Base-by-base conservation (phyloP, 2,329 filamentous ascomycete species). In the Alternaria triticimaculans region DNA sequence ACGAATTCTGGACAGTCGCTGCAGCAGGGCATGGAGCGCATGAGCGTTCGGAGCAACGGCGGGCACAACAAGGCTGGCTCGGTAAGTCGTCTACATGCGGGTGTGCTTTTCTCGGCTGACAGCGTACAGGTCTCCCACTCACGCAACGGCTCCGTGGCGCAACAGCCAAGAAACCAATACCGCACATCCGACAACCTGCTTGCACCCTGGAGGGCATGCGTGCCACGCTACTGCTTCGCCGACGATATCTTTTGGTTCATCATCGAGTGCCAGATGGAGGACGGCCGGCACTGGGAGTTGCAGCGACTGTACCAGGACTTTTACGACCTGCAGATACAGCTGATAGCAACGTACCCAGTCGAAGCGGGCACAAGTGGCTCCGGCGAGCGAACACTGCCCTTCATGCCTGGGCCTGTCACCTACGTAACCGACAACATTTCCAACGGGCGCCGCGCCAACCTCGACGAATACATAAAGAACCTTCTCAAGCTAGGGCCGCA, bases 211-310 rank as follows among this genome's bases (percentile, higher is more conserved):
- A 88, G 89, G 60, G 96, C 95, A 12, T 91, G 89, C 56, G 97
- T 98, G 72, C 94, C 95, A 15, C 88, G 93, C 65, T 98, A 97
- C 82, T 97, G 93, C 80, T 98, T 96, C 76, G 93, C 94, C 63
- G 95, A 98, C 77, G 94, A 97, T 72, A 97, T 97, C 80, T 98
- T 98, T 81, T 98, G 96, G 93, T 99, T 98, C 76, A 92, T 97
- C 58, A 95, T 99, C 63, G 94, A 97, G 79, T 93, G 92, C 23
- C 87, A 90, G 73, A 88, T 98, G 80, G 93, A 97, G 76, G 94
- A 98, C 77, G 94, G 94, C 51, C 88, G 92, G 50, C 90, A 92
- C 76, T 98, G 94, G 94, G 94, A 97, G 78, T 84, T 99, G 54
- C 95, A 93, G 43, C 89, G 96, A 67, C 96, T 97, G 76, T 99